These are phyloP conservation scores for Cicer judaicum DNA, from an alignment of 306 rosid genomes.

Conservation along the genomic window DNA sequence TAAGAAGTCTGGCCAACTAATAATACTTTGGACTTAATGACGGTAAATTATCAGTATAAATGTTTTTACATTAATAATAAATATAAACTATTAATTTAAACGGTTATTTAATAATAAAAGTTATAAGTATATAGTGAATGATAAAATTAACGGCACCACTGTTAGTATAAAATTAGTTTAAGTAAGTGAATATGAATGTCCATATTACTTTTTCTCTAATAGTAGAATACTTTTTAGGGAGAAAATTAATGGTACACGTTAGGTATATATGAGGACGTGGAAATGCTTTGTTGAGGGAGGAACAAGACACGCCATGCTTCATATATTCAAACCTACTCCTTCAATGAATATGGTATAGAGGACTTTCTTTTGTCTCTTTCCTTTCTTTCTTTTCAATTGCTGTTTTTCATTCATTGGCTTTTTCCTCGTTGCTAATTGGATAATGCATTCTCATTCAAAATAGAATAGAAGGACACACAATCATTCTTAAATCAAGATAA, in stretches of 20 bases:
- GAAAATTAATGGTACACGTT: conserved; percentile 20
- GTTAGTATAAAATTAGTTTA: too few species aligned
- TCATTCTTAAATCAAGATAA: neutral
- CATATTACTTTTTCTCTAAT: too few species aligned
- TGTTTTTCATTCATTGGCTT: conserved; percentile 1
- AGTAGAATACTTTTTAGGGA: neutral
- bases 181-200: too few species aligned
- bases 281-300: conserved; percentile 16
- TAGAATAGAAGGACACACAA: neutral
- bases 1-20: too few species aligned
- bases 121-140: too few species aligned
- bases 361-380: neutral
- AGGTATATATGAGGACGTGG: conserved; percentile 37
- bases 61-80: too few species aligned
- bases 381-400: neutral
- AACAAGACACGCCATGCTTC: neutral
- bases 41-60: too few species aligned
- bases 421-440: conserved; percentile 2
- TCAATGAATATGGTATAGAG: neutral
- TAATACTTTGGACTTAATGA: too few species aligned
- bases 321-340: conserved; percentile 40
- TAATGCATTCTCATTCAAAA: neutral
- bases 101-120: too few species aligned
- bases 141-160: too few species aligned
- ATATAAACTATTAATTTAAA: too few species aligned